These are phyloP conservation scores for Cladophialophora immunda DNA, from an alignment of 2,329 filamentous ascomycete species.

Conservation along the genomic window DNA sequence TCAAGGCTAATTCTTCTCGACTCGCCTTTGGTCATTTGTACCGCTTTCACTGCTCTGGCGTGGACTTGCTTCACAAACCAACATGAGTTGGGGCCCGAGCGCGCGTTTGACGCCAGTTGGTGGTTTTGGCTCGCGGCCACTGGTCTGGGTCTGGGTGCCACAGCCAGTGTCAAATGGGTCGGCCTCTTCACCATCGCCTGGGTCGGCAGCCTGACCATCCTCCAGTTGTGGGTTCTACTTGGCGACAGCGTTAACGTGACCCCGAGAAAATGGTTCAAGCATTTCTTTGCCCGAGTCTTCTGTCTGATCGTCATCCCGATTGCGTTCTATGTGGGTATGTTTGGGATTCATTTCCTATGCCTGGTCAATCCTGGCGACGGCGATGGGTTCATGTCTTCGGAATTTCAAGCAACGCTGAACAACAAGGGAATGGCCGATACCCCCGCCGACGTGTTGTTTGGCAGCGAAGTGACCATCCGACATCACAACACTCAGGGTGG, in stretches of 20 bases:
- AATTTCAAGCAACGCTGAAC: slow-evolving; percentile 97
- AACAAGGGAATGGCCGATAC: slow-evolving; percentile 96
- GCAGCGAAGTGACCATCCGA: slow-evolving; percentile 83
- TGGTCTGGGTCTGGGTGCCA: slow-evolving; percentile 86
- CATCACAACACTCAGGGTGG: slow-evolving; percentile 98
- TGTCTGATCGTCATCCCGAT: slow-evolving; percentile 89
- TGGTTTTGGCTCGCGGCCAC: slow-evolving; percentile 97
- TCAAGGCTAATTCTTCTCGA: slow-evolving; percentile 95
- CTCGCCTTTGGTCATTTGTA: slow-evolving; percentile 91
- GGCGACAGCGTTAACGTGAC: slow-evolving; percentile 89
- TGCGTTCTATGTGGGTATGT: slow-evolving; percentile 95
- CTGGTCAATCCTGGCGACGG: slow-evolving; percentile 94
- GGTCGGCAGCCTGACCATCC: slow-evolving; percentile 87
- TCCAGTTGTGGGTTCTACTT: slow-evolving; percentile 95
- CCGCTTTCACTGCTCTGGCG: slow-evolving; percentile 86
- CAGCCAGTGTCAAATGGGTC: slow-evolving; percentile 98
- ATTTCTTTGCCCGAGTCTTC: slow-evolving; percentile 89
- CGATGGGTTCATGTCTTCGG: slow-evolving; percentile 99
- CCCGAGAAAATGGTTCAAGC: slow-evolving; percentile 87
- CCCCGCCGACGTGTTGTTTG: slow-evolving; percentile 87
- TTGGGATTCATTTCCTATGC: slow-evolving; percentile 94
- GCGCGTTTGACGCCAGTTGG: slow-evolving; percentile 89
- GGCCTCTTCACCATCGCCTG: slow-evolving; percentile 98
- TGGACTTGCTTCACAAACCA: slow-evolving; percentile 97
- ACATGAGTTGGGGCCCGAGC: slow-evolving; percentile 87